Conservation (phyloP, 192 early-diverging fungal genomes). For the Coemansia sp. region DNA sequence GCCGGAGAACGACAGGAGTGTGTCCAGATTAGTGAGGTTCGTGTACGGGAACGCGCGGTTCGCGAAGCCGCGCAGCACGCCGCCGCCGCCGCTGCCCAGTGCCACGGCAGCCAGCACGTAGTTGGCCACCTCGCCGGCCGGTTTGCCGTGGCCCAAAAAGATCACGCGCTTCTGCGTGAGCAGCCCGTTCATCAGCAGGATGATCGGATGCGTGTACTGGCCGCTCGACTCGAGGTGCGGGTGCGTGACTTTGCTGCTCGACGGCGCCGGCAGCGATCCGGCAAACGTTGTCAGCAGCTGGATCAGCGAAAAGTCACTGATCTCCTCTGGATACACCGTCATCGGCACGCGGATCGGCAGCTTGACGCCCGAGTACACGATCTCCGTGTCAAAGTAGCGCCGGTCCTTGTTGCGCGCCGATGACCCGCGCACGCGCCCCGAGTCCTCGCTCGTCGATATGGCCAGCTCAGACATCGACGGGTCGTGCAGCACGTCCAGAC, state of each 20-base stretch:
- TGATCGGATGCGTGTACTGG: slow-evolving; percentile 80
- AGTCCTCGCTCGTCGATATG: slow-evolving; percentile 30
- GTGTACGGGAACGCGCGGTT: slow-evolving; percentile 92
- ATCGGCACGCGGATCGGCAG: slow-evolving; percentile 86
- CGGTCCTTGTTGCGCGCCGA: slow-evolving; percentile 75
- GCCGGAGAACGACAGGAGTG: slow-evolving; percentile 77
- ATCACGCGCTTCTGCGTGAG: slow-evolving; percentile 91
- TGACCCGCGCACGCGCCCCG: slow-evolving; percentile 48
- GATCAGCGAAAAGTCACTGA: slow-evolving; percentile 89
- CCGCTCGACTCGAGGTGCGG: slow-evolving; percentile 87
- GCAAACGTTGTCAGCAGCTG: slow-evolving; percentile 76
- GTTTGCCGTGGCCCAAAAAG: slow-evolving; percentile 87
- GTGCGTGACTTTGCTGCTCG: slow-evolving; percentile 60
- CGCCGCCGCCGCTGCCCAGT: slow-evolving; percentile 86
- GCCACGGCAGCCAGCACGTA: slow-evolving; percentile 90
- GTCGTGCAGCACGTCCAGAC: slow-evolving; percentile 21
- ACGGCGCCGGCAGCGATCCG: slow-evolving; percentile 41
- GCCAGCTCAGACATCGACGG: slow-evolving; percentile 22
- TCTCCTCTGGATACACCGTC: slow-evolving; percentile 82
- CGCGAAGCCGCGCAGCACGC: slow-evolving; percentile 77
- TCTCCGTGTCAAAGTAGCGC: slow-evolving; percentile 81
- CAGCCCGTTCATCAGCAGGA: slow-evolving; percentile 85
- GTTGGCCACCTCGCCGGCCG: slow-evolving; percentile 88
- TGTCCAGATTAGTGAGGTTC: slow-evolving; percentile 82
- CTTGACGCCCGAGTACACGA: slow-evolving; percentile 81